Percentiles rank a stretch among this genome's conserved stretches.
These are phyloP conservation scores for Cordyceps pruinosa DNA, from an alignment of 2,329 filamentous ascomycete genomes.

Conservation along the genomic window DNA sequence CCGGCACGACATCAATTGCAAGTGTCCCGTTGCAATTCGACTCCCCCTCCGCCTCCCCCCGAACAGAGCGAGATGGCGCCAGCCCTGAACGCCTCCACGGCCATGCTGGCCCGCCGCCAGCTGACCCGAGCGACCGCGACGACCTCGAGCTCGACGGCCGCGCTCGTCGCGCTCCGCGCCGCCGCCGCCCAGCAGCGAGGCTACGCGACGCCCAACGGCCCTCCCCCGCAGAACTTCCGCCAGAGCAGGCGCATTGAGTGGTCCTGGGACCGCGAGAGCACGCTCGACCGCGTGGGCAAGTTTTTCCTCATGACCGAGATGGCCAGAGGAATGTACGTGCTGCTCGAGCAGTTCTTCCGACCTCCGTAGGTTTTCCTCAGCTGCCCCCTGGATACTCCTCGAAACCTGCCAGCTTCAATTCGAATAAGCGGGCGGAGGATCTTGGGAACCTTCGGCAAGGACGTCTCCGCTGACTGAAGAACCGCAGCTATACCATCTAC, in stretches of 20 bases:
- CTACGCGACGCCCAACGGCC: constrained; percentile 66
- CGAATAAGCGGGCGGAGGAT: neutral
- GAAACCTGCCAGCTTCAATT: neutral
- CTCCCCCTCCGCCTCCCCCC: neutral
- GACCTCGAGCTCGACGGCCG: constrained; percentile 13
- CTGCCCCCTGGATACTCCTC: neutral
- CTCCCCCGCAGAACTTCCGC: constrained; percentile 76
- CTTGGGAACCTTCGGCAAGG: neutral
- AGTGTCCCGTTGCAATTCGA: constrained; percentile 5
- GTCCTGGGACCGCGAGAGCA: constrained; percentile 71
- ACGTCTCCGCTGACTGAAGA: constrained; percentile 4
- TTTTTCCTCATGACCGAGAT: constrained; percentile 97
- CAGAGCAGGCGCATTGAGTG: constrained; percentile 66
- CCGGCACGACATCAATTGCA: constrained; percentile 12
- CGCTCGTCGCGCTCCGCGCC: constrained; percentile 18
- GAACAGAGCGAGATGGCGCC: constrained; percentile 23
- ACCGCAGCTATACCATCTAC: constrained; percentile 83
- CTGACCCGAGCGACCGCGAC: constrained; percentile 21
- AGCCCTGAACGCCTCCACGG: constrained; percentile 25
- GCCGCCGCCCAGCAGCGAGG: constrained; percentile 26
- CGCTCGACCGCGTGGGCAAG: constrained; percentile 77
- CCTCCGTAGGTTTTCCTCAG: constrained; percentile 74
- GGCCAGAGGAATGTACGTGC: constrained; percentile 94
- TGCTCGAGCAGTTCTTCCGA: constrained; percentile 96
- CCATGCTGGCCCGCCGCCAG: constrained; percentile 31